Base-by-base conservation (phyloP, 371 early-diverging fungal species). In the Umbelopsis sp. region DNA sequence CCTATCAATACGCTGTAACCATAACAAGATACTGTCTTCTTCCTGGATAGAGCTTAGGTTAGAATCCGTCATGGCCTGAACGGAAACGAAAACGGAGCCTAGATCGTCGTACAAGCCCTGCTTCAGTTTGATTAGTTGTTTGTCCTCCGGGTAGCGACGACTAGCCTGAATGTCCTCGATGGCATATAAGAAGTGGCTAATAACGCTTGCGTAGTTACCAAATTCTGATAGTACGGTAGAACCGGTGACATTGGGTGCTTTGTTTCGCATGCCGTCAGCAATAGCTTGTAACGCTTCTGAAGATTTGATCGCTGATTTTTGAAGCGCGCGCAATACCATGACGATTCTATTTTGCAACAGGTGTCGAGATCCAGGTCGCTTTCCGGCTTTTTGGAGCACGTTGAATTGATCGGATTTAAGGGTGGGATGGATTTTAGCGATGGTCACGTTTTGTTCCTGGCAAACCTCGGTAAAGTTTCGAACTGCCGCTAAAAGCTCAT, bases 401-500 rank as follows among this genome's bases (percentile, higher is more conserved):
- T 10, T 32, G 37, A 1, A 45, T 37, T 38, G 37, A 44, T 38
- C 63, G 32, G 37, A 63, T 46, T 11, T 16, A 24, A 44, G 2
- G 20, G 32, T 8, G 25, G 85, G 84, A 37, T 87, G 88, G 12
- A 82, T 80, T 32, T 79, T 76, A 35, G 82, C 78, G 9, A 90
- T 77, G 0, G 73, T 63, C 7, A 97, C 84, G n/a, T 88, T 86
- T 12, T 80, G 82, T 25, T 83, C 88, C 74, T 93, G 89, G 18
- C 95, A 94, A 0, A 90, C 88, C 32, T 76, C 80, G 14, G 93
- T 88, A 76, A 96, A 97, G 37, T 91, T 88, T 29, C 91, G 88
- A 3, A 94, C 90, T 4, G 92, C 85, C 6, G 87, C 73, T 32
- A 94, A 80, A 5, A 96, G 81, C 53, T 93, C 94, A 44, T 77